Evolutionary conservation across 176 grass and related monocot genomes (phyloP).

Genomic region (Tillandsia fasciculata): DNA sequence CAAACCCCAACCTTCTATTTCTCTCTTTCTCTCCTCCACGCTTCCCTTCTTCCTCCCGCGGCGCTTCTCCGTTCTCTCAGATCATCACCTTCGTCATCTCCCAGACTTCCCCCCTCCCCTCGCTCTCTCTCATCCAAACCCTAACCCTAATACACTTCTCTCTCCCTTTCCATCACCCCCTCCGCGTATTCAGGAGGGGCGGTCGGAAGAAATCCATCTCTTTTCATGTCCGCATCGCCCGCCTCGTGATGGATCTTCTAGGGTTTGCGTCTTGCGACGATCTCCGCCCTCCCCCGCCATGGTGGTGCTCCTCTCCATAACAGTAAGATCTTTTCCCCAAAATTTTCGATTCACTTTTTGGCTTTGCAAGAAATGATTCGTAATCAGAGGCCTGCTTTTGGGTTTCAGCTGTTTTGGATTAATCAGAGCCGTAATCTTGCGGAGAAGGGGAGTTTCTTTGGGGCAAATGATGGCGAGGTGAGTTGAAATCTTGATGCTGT

Average conservation of each 20-base stretch:
- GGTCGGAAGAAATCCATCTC: background rate
- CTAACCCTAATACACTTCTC: background rate
- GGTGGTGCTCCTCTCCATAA: slow-evolving; percentile 12
- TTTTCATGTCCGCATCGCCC: background rate
- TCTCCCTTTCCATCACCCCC: background rate
- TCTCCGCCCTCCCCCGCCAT: slow-evolving; percentile 17
- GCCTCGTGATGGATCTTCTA: slow-evolving; percentile 16
- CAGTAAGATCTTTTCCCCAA: slow-evolving; percentile 25
- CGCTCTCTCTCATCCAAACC: slow-evolving; percentile 8
- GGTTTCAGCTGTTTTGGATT: background rate
- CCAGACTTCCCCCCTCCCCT: background rate
- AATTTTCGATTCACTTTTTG: background rate
- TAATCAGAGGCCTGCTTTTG: background rate
- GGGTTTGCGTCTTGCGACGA: slow-evolving; percentile 16
- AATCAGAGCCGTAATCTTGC: background rate
- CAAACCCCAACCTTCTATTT: background rate
- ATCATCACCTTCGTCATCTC: slow-evolving; percentile 12
- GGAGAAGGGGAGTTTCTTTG: slow-evolving; percentile 2
- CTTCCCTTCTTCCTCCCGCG: slow-evolving; percentile 17
- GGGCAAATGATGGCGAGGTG: slow-evolving; percentile 20
- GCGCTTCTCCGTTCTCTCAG: slow-evolving; percentile 10
- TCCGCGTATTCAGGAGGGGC: background rate
- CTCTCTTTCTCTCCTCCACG: slow-evolving; percentile 1
- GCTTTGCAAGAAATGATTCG: background rate
- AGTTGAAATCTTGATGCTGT: background rate